Base-by-base conservation (phyloP, 129 eudicot genomes). In the Pseudognaphalium luteoalbum region DNA sequence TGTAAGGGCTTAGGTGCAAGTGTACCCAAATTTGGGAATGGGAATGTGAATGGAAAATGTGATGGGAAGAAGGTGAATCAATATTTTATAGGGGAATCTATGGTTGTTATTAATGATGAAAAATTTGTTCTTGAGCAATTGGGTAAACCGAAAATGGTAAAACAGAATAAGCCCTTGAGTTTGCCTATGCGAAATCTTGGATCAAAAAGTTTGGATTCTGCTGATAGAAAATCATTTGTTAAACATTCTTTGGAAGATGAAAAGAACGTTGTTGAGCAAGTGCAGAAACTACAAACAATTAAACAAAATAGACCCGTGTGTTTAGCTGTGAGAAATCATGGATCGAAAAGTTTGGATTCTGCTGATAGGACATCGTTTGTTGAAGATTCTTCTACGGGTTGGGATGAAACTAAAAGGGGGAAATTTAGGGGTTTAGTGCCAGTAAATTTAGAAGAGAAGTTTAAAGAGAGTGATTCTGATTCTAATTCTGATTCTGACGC, bases 141-240 rank as follows among this genome's bases (percentile, higher is more conserved):
- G 69, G 73, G 68, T 59, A 59, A 72, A 33, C 66, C 62, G 2
- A 73, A 64, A 68, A 54, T 58, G 34, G 28, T 56, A 33, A 79
- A 70, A 74, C 86, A 81, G 6, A 76, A 57, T 83, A 82, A 69
- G 71, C 83, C 88, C 14, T 86, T 88, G 85, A 73, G 83, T 72
- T 83, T 91, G 83, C 97, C 94, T 32, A 73, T 85, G 73, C 79
- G 95, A 69, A 91, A 94, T 65, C 72, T 88, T 20, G 86, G 90
- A 76, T 88, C 95, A 9, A 83, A 85, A 42, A 73, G 72, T 76
- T 70, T 66, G 63, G 90, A 41, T 41, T 41, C 47, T 41, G 4
- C 42, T n/a, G 62, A 34, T 77, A 57, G 69, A 32, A 62, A 52
- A 25, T 50, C 80, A 76, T 12, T 28, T 62, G 35, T 12, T 62